A percentile compares a stretch with the other conserved stretches of the same genome.
Conservation (phyloP, 176 grass and related monocot species). For the Oryza glumipatula region DNA sequence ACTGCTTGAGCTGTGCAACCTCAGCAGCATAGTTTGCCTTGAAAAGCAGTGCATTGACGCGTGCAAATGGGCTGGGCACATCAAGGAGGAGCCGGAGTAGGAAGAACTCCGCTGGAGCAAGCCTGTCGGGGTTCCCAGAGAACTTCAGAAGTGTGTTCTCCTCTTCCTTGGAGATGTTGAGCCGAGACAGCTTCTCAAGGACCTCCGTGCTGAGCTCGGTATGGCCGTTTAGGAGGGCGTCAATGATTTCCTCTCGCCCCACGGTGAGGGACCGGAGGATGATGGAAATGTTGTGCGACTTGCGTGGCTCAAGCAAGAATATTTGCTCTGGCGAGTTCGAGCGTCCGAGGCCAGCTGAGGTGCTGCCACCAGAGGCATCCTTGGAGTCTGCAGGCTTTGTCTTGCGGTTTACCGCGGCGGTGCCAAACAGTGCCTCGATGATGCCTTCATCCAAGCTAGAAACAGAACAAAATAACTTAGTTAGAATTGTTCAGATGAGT, state of each 20-base stretch:
- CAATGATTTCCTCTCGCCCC: conserved; percentile 69
- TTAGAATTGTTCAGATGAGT: not conserved
- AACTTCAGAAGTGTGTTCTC: conserved; percentile 62
- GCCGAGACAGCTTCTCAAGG: conserved; percentile 73
- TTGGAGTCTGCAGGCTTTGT: conserved; percentile 42
- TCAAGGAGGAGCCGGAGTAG: conserved; percentile 69
- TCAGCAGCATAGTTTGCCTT: conserved; percentile 73
- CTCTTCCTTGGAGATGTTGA: conserved; percentile 75
- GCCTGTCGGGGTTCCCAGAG: conserved; percentile 66
- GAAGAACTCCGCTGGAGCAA: conserved; percentile 75
- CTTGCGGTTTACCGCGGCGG: conserved; percentile 59
- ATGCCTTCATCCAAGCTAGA: conserved; percentile 87
- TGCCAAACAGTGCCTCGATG: conserved; percentile 88
- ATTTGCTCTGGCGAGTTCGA: conserved; percentile 59
- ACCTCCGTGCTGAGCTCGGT: conserved; percentile 66
- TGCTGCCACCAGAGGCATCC: conserved; percentile 24
- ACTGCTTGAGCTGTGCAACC: conserved; percentile 64
- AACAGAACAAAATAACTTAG: not conserved
- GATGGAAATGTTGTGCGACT: conserved; percentile 93
- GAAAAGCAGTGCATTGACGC: conserved; percentile 74
- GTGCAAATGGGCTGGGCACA: conserved; percentile 66
- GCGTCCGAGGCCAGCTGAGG: conserved; percentile 30
- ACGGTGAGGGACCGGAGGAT: conserved; percentile 76
- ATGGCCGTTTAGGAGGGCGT: conserved; percentile 61
- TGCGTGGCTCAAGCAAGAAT: conserved; percentile 79